A percentile compares a stretch with the other conserved stretches of the same genome.
Evolutionary conservation across 1,284 basidiomycete species (phyloP).

Genomic region (Ustilago bromivora): DNA sequence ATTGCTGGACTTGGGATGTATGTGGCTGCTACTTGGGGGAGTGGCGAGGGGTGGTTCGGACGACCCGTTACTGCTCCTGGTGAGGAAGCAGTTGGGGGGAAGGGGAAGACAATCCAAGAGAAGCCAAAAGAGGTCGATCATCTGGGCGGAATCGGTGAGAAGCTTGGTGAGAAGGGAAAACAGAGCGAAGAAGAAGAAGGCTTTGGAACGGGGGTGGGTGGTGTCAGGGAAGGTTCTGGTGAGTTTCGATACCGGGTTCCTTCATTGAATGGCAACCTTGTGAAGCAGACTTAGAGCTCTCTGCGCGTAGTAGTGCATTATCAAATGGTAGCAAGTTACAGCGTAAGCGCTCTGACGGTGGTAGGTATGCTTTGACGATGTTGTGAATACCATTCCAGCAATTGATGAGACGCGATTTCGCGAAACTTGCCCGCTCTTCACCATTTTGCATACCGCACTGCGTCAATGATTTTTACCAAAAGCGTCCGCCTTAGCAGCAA

Average conservation of each 20-base stretch:
- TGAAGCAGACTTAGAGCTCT: background rate
- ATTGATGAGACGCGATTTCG: too few relatives aligned
- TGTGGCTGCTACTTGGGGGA: constrained; percentile 26
- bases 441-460: too few relatives aligned
- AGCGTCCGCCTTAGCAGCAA: too few relatives aligned
- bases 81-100: background rate
- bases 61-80: background rate
- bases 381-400: too few relatives aligned
- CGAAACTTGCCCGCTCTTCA: too few relatives aligned
- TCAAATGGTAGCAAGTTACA: too few relatives aligned
- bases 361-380: too few relatives aligned
- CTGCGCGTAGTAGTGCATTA: too few relatives aligned
- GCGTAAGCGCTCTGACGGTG: too few relatives aligned
- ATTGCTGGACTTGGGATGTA: constrained; percentile 14
- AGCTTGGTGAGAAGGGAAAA: background rate
- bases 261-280: background rate
- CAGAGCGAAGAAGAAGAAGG: background rate
- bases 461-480: too few relatives aligned
- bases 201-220: background rate
- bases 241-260: constrained; percentile 16
- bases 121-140: background rate
- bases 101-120: background rate
- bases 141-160: background rate
- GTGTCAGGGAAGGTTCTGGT: background rate
- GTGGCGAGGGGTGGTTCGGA: constrained; percentile 32